A percentile compares a stretch with the other conserved stretches of the same genome.
Conservation (phyloP, 163 green algal genomes). For the Scenedesmus sp. region DNA sequence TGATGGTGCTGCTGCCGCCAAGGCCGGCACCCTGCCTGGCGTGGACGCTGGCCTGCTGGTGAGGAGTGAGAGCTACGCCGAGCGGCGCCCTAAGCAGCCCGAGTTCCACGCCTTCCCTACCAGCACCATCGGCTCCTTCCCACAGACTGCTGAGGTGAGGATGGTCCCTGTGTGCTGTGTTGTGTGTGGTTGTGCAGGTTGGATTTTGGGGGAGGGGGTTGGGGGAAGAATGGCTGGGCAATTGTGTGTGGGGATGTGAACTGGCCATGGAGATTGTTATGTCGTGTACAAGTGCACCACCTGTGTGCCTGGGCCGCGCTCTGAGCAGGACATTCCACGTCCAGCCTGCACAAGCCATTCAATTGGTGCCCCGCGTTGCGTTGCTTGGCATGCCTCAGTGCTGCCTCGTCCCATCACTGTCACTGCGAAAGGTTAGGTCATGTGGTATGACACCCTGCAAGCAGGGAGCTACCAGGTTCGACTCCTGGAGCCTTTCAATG, state of each 20-base stretch:
- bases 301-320: constrained; percentile 21
- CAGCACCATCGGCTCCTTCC: constrained; percentile 89
- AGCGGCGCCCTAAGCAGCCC: constrained; percentile 76
- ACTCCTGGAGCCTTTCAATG: constrained; percentile 59
- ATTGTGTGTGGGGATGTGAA: neutral
- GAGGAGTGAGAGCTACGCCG: constrained; percentile 70
- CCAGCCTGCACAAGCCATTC: neutral
- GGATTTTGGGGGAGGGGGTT: neutral
- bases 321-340: constrained; percentile 27
- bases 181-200: neutral
- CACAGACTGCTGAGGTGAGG: constrained; percentile 78
- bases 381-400: constrained; percentile 33
- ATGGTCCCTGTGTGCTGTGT: neutral
- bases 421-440: constrained; percentile 57
- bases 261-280: too few species aligned
- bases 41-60: constrained; percentile 68
- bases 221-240: neutral
- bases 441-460: constrained; percentile 54
- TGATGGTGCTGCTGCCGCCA: constrained; percentile 46
- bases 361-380: neutral
- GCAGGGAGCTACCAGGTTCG: constrained; percentile 53
- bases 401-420: constrained; percentile 24
- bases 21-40: constrained; percentile 29
- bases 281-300: neutral
- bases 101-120: constrained; percentile 79